phyloP scores from a whole-genome alignment of 495 filamentous ascomycete genomes.

The Penicillium robsamsonii region DNA sequence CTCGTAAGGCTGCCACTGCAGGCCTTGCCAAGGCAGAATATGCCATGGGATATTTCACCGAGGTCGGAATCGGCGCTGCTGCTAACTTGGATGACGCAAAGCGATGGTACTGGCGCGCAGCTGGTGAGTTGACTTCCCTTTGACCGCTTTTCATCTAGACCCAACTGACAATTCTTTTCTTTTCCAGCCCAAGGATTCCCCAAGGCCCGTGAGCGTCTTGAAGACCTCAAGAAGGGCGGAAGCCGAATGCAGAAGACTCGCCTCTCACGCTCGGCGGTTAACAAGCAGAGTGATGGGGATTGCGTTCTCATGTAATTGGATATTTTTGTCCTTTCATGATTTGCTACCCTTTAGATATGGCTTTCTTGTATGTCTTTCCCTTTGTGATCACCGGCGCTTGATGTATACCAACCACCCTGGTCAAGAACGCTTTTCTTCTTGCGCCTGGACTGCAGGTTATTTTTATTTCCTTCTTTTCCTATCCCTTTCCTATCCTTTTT shows the following conservation, averaged over 20 bases:
- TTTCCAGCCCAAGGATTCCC: slow-evolving; percentile 82
- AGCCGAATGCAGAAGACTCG: slow-evolving; percentile 70
- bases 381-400: slow-evolving; percentile 21
- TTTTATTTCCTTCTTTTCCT: background rate
- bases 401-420: slow-evolving; percentile 6
- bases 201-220: slow-evolving; percentile 86
- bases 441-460: slow-evolving; percentile 18
- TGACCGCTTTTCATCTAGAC: slow-evolving; percentile 12
- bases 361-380: slow-evolving; percentile 14
- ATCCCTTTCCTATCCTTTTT: slow-evolving; percentile 1
- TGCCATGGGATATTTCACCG: slow-evolving; percentile 97
- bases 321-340: background rate
- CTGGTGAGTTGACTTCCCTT: slow-evolving; percentile 64
- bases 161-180: slow-evolving; percentile 16
- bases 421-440: slow-evolving; percentile 7
- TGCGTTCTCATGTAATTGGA: slow-evolving; percentile 71
- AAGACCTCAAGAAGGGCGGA: slow-evolving; percentile 83
- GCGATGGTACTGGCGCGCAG: slow-evolving; percentile 96
- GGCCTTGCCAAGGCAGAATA: slow-evolving; percentile 91
- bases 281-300: slow-evolving; percentile 78
- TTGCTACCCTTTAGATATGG: slow-evolving; percentile 1
- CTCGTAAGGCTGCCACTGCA: slow-evolving; percentile 81
- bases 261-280: slow-evolving; percentile 76
- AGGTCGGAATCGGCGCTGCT: slow-evolving; percentile 87
- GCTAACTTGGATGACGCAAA: slow-evolving; percentile 91